phyloP scores from a whole-genome alignment of 805 yeast genomes.

The Lachancea fermentati region DNA sequence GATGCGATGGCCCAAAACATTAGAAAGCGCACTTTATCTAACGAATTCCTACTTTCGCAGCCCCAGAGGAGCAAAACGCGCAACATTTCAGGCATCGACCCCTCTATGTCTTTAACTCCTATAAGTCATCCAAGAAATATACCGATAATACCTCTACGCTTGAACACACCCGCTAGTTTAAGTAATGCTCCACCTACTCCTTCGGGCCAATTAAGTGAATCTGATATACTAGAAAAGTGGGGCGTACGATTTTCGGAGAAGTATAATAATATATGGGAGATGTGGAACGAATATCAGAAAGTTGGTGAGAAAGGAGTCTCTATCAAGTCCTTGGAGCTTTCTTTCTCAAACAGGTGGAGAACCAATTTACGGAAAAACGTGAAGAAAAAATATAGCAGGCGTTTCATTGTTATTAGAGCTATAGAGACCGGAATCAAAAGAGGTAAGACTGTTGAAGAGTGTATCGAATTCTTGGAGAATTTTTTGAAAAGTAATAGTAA shows the following conservation, averaged over 20 bases:
- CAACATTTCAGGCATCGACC: not conserved
- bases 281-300: conserved; percentile 15
- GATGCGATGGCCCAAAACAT: conserved; percentile 8
- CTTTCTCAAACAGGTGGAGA: conserved; percentile 15
- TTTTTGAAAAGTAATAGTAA: conserved; percentile 8
- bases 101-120: conserved; percentile 1
- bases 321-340: conserved; percentile 9
- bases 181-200: conserved; percentile 3
- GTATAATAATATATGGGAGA: conserved; percentile 9
- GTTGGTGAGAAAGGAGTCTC: conserved; percentile 12
- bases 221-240: conserved; percentile 12
- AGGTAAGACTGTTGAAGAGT: conserved; percentile 7
- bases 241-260: conserved; percentile 14
- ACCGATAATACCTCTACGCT: conserved; percentile 2
- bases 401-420: conserved; percentile 12
- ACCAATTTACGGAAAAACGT: conserved; percentile 13
- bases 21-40: conserved; percentile 7
- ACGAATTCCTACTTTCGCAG: conserved; percentile 7
- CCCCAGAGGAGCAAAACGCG: conserved; percentile 2
- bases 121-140: not conserved
- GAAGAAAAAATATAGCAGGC: conserved; percentile 14
- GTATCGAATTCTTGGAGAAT: conserved; percentile 7
- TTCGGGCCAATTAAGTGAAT: conserved; percentile 8
- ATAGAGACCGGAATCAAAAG: conserved; percentile 10
- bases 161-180: conserved; percentile 6